Percentiles rank a stretch among this genome's conserved stretches.
Evolutionary conservation across 1,284 basidiomycete species (phyloP).

Genomic region (Boletus semigastroideus): DNA sequence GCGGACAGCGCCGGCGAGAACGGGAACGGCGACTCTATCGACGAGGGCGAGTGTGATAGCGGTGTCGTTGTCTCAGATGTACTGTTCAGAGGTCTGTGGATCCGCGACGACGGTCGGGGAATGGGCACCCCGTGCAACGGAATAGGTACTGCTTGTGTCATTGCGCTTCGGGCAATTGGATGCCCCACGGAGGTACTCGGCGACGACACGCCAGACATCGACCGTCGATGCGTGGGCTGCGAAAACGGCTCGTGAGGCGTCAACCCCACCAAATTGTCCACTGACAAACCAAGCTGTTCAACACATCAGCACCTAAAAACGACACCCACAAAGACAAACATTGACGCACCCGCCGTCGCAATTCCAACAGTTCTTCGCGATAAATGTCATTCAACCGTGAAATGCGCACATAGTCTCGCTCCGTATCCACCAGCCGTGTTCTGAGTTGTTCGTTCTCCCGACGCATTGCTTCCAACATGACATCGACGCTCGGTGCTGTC

Average conservation of each 20-base stretch:
- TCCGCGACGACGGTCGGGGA: constrained; percentile 62
- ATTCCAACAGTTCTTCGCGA: constrained; percentile 75
- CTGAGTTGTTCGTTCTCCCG: constrained; percentile 74
- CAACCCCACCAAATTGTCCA: constrained; percentile 73
- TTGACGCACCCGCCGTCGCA: constrained; percentile 64
- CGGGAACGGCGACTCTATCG: constrained; percentile 49
- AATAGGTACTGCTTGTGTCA: constrained; percentile 59
- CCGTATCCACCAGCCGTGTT: constrained; percentile 61
- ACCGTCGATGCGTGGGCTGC: constrained; percentile 63
- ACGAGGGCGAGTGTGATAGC: constrained; percentile 58
- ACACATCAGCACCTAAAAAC: not conserved
- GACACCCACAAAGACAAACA: not conserved
- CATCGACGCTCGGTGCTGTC: constrained; percentile 53
- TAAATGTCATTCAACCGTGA: constrained; percentile 76
- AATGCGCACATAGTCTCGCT: constrained; percentile 71
- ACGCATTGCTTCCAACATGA: constrained; percentile 70
- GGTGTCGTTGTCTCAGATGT: constrained; percentile 54
- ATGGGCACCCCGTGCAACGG: constrained; percentile 64
- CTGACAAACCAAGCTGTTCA: constrained; percentile 62
- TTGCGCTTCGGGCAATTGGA: constrained; percentile 22
- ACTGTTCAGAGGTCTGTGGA: constrained; percentile 48
- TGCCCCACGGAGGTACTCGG: constrained; percentile 47
- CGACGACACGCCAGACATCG: constrained; percentile 44
- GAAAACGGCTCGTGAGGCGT: constrained; percentile 59
- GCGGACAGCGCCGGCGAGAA: constrained; percentile 56